phyloP scores from a whole-genome alignment of 2,329 filamentous ascomycete genomes.

The Colletotrichum sp. region DNA sequence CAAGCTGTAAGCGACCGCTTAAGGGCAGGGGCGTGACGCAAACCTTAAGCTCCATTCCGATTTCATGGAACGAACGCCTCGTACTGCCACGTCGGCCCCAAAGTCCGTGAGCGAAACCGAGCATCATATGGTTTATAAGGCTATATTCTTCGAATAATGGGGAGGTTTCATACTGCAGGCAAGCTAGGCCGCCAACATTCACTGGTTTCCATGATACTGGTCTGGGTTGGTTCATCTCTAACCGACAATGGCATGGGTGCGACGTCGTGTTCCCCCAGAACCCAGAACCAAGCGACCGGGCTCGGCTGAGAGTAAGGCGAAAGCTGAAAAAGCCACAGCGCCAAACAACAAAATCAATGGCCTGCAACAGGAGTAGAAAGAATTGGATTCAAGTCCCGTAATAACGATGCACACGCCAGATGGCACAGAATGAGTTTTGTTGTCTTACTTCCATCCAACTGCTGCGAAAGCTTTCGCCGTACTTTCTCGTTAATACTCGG shows the following conservation, averaged over 20 bases:
- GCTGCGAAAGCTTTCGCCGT: rapidly evolving
- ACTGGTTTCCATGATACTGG: background rate
- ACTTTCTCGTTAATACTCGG: background rate
- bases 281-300: background rate
- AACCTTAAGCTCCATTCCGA: background rate
- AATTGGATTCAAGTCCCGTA: rapidly evolving
- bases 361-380: background rate
- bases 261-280: background rate
- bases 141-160: background rate
- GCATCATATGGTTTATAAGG: background rate
- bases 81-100: background rate
- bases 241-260: background rate
- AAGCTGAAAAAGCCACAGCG: background rate
- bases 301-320: background rate
- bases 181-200: background rate
- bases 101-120: background rate
- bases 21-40: background rate
- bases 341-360: background rate
- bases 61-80: background rate
- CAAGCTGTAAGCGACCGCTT: background rate
- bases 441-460: rapidly evolving
- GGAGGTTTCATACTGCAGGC: background rate
- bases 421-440: rapidly evolving
- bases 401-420: background rate
- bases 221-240: background rate